Base-by-base conservation (phyloP, 768 basidiomycete species). In the Lactarius psammicola region DNA sequence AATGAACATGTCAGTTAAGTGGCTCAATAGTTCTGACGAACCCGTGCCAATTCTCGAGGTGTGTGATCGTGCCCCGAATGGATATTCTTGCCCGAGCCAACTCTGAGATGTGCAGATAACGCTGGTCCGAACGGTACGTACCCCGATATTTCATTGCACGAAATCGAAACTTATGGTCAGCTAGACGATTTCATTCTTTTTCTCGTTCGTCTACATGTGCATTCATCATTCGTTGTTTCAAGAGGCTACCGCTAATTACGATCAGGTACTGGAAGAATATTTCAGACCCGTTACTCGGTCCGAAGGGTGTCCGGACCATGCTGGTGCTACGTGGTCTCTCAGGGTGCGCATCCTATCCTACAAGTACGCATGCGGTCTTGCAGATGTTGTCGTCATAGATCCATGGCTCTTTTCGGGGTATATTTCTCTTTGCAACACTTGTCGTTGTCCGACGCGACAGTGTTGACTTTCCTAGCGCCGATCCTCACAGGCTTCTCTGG, bases 371-470 rank as follows among this genome's bases (percentile, higher is more conserved):
- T 38, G 11, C 13, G 4, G 34, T 23, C 30, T 33, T 23, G 6
- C 28, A 5, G 36, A 54, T 17, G 4, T 31, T 10, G 49, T n/a
- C 4, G 2, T 4, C 26, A n/a, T 51, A 91, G 88, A 3, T 95
- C 92, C 73, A 82, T 91, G 60, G 88, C 87, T 4, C 76, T 92
- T 6, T 85, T 84, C 63, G 85, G 87, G 17, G 76, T 84, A 23
- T 90, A 88, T 74, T 88, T 84, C 71, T 85, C 89, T 0, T 76
- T 93, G 11, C 81, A 86, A 74, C 91, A 88, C 74, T 81, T 94
- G 4, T 88, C 89, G 0, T 79, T 95, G 0, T 88, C 89, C 1
- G 93, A 95, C 73, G 85, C 89, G 0, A 87, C 86, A 0, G 88
- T 90, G 6, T 77, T 96, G 56, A 86, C 86, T 0, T 95, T 94